Base-by-base conservation (phyloP, 1,284 basidiomycete species). In the Ceratobasidium sp. region DNA sequence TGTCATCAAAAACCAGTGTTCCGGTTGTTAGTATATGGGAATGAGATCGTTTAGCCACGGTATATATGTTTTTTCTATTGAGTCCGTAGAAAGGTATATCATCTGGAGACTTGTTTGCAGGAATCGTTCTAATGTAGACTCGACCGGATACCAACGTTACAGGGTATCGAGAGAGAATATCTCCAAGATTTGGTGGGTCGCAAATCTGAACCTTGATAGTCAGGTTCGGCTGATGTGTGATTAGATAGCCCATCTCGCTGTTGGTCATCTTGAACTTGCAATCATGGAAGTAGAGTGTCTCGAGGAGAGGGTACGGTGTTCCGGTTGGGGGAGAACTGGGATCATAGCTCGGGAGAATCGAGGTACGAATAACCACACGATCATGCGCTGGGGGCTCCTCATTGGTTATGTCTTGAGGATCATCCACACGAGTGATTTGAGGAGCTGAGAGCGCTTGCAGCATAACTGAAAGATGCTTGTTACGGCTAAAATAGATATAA, bases 141-240 rank as follows among this genome's bases (percentile, higher is more conserved):
- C 34, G 28, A 6, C 52, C 28, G n/a, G 52, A 55, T 34, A 34
- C 52, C 30, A 55, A 9, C 6, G n/a, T 2, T 1, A 55, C 30
- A 30, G 16, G 30, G 30, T 18, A 4, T 34, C 18, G 52, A 8
- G 34, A 18, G 28, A 55, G 34, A 21, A 55, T 3, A 18, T 34
- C 30, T 2, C 4, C 28, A 23, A 55, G 12, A 14, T 55, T 16
- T 32, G 52, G 28, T 4, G 52, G 52, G 28, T 55, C 52, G 30
- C 52, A 55, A 30, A 55, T 16, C 52, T 55, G 52, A n/a, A 55
- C 10, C 52, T 34, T 55, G 30, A 55, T 55, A 2, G 52, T 55
- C 18, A 55, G 52, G 4, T n/a, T 32, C 14, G 52, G 52, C n/a
- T 55, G 28, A 3, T 55, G 16, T 14, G 52, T 55, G 18, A 55